Evolutionary conservation across 768 basidiomycete genomes (phyloP).

Genomic region (Leccinum variicolor): DNA sequence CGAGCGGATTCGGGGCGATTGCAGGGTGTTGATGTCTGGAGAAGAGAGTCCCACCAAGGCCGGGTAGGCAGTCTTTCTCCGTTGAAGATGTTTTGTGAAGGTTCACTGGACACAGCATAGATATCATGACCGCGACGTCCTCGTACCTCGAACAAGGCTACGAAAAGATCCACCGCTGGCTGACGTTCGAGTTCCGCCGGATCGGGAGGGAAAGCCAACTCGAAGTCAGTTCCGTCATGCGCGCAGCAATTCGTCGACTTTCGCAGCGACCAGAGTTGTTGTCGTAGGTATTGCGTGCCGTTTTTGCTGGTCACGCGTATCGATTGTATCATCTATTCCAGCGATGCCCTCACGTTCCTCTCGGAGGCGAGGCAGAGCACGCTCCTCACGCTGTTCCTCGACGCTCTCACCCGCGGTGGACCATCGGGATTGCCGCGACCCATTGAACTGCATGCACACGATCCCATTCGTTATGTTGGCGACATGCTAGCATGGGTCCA

Average conservation of each 20-base stretch:
- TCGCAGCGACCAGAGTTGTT: slow-evolving; percentile 75
- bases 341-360: slow-evolving; percentile 73
- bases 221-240: slow-evolving; percentile 62
- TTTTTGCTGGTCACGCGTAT: not conserved
- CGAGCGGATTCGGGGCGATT: slow-evolving; percentile 78
- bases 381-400: slow-evolving; percentile 77
- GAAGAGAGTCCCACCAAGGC: slow-evolving; percentile 76
- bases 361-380: slow-evolving; percentile 81
- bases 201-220: slow-evolving; percentile 71
- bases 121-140: slow-evolving; percentile 84
- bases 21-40: slow-evolving; percentile 81
- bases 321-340: slow-evolving; percentile 25
- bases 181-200: slow-evolving; percentile 78
- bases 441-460: slow-evolving; percentile 97
- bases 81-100: not conserved
- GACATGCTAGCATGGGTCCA: slow-evolving; percentile 99
- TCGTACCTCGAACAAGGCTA: slow-evolving; percentile 85
- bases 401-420: slow-evolving; percentile 85
- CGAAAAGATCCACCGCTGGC: slow-evolving; percentile 85
- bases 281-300: slow-evolving; percentile 19
- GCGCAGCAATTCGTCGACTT: slow-evolving; percentile 73
- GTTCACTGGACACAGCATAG: slow-evolving; percentile 50
- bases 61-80: slow-evolving; percentile 46
- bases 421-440: slow-evolving; percentile 84
- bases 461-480: slow-evolving; percentile 93